These are phyloP conservation scores for Helenozyma baotianmanensis DNA, from an alignment of 805 yeast genomes.

Conservation along the genomic window DNA sequence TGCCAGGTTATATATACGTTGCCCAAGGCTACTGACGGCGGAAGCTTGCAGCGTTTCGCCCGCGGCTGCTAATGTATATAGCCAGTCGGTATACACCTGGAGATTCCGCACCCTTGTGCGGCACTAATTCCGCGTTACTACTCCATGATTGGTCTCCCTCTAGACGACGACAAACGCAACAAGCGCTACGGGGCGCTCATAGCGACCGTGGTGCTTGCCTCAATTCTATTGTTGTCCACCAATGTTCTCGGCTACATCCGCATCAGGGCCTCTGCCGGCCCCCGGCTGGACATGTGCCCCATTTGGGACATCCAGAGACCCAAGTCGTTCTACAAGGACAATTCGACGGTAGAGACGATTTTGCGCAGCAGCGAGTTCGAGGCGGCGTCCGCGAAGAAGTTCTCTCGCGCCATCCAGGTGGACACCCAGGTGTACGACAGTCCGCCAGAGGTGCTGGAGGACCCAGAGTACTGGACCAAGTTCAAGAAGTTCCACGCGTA, in stretches of 20 bases:
- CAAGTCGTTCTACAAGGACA: slow-evolving; percentile 18
- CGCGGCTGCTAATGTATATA: too few species aligned
- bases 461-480: slow-evolving; percentile 16
- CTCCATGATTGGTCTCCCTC: slow-evolving; percentile 17
- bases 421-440: slow-evolving; percentile 16
- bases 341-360: slow-evolving; percentile 23
- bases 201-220: slow-evolving; percentile 4
- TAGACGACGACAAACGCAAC: slow-evolving; percentile 8
- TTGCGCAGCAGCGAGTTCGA: slow-evolving; percentile 9
- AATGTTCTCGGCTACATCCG: slow-evolving; percentile 16
- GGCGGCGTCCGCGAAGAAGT: slow-evolving; percentile 7
- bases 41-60: too few species aligned
- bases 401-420: slow-evolving; percentile 14
- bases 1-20: too few species aligned
- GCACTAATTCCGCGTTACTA: too few species aligned
- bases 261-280: slow-evolving; percentile 15
- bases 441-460: slow-evolving; percentile 13
- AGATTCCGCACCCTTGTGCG: too few species aligned
- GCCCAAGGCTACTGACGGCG: too few species aligned
- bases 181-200: slow-evolving; percentile 9
- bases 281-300: slow-evolving; percentile 13
- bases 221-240: slow-evolving; percentile 18
- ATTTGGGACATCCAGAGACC: slow-evolving; percentile 21
- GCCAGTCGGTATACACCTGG: too few species aligned
- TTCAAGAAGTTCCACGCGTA: slow-evolving; percentile 25